Percentiles rank a stretch among this genome's conserved stretches.
phyloP scores from a whole-genome alignment of 768 basidiomycete genomes.

The Basidioascus undulatus region DNA sequence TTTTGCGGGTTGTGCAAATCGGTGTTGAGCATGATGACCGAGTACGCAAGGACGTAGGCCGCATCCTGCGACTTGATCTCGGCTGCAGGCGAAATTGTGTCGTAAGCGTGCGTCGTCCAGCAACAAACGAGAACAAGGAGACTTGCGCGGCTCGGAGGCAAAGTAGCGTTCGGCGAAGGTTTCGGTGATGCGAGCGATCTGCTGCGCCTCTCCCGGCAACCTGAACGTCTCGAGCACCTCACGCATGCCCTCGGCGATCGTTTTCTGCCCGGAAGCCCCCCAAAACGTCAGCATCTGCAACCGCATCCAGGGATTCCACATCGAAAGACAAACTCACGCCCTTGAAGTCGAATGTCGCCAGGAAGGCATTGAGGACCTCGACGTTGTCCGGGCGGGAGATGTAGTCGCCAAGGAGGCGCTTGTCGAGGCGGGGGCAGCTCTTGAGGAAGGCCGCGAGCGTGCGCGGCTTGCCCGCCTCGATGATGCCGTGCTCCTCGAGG shows the following conservation, averaged over 20 bases:
- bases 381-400: conserved; percentile 70
- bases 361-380: conserved; percentile 63
- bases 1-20: conserved; percentile 90
- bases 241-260: conserved; percentile 82
- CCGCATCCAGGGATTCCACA: not conserved
- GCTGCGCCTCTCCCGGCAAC: conserved; percentile 82
- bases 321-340: conserved; percentile 29
- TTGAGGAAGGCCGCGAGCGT: conserved; percentile 65
- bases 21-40: conserved; percentile 95
- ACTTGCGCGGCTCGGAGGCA: conserved; percentile 50
- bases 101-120: not conserved
- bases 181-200: conserved; percentile 79
- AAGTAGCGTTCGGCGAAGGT: conserved; percentile 83
- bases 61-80: conserved; percentile 82
- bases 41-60: conserved; percentile 78
- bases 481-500: conserved; percentile 76
- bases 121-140: not conserved
- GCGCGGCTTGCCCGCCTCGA: conserved; percentile 26
- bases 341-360: conserved; percentile 70
- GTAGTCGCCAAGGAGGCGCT: conserved; percentile 78
- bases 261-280: conserved; percentile 34
- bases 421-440: conserved; percentile 60
- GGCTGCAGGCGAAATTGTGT: conserved; percentile 24
- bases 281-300: not conserved
- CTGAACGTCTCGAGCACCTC: conserved; percentile 82